Evolutionary conservation across 2,329 filamentous ascomycete species (phyloP).

Genomic region (Fusarium mexicanum): DNA sequence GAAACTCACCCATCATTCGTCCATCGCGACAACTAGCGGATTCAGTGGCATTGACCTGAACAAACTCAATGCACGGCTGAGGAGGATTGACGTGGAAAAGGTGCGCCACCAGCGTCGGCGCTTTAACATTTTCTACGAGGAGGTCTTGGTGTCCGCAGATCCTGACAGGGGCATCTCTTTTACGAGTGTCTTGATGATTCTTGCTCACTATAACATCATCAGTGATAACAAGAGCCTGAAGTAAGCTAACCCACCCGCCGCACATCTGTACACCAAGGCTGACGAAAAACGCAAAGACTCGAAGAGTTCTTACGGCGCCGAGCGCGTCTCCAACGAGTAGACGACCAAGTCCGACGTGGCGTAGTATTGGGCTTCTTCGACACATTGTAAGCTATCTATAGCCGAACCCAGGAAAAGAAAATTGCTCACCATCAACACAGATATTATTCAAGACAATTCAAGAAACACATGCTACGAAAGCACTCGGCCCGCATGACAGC

Average conservation of each 20-base stretch:
- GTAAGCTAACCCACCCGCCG: constrained; percentile 54
- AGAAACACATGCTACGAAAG: constrained; percentile 77
- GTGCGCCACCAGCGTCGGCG: constrained; percentile 80
- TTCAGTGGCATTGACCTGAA: constrained; percentile 74
- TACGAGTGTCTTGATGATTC: constrained; percentile 89
- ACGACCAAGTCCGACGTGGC: constrained; percentile 91
- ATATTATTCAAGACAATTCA: constrained; percentile 86
- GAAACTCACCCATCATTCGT: constrained; percentile 63
- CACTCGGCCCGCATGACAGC: constrained; percentile 78
- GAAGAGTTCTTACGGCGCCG: constrained; percentile 94
- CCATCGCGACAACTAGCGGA: constrained; percentile 62
- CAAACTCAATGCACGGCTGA: constrained; percentile 77
- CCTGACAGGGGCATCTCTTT: constrained; percentile 91
- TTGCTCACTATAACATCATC: constrained; percentile 99
- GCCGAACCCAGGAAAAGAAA: too few relatives aligned
- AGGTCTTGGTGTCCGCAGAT: constrained; percentile 93
- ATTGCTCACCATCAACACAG: constrained; percentile 48
- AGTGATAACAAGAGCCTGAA: constrained; percentile 94
- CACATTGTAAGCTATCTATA: constrained; percentile 69
- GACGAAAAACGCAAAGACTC: constrained; percentile 63
- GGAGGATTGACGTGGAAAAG: constrained; percentile 75
- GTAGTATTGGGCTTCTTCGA: constrained; percentile 96
- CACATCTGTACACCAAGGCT: constrained; percentile 18
- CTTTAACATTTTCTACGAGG: constrained; percentile 96
- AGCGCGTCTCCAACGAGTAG: constrained; percentile 89